Percentiles rank a stretch among this genome's conserved stretches.
These are phyloP conservation scores for Penicillium sclerotiorum DNA, from an alignment of 2,329 filamentous ascomycete genomes.

Conservation along the genomic window DNA sequence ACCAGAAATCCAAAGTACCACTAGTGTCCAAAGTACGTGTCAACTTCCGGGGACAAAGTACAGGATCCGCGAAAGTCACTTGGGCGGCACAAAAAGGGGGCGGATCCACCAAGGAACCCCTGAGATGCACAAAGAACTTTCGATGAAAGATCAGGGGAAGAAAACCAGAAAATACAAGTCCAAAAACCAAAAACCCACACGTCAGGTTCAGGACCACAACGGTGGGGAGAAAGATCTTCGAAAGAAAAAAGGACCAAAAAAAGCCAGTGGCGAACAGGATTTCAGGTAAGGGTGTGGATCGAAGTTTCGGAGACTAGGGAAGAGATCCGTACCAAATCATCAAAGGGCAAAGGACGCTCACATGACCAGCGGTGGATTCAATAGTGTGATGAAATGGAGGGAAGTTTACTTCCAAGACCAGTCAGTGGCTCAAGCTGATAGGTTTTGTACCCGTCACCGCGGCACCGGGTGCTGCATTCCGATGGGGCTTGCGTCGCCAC, in stretches of 20 bases:
- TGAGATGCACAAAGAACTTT: conserved; percentile 1
- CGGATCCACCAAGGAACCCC: not conserved
- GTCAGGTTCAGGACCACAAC: not conserved
- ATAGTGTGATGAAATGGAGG: conserved; percentile 25
- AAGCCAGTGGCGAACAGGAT: not conserved
- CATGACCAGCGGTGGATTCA: conserved; percentile 24
- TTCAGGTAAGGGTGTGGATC: conserved; percentile 2
- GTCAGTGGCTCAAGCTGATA: conserved; percentile 7
- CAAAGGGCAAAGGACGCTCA: conserved; percentile 18
- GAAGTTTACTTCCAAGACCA: conserved; percentile 12
- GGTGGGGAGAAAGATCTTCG: not conserved
- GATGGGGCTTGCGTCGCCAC: conserved; percentile 27
- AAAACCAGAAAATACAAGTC: not conserved
- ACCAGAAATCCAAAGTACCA: conserved; percentile 20
- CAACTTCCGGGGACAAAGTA: conserved; percentile 10
- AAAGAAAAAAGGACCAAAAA: not conserved
- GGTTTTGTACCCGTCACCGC: conserved; percentile 37
- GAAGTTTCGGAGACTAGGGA: not conserved
- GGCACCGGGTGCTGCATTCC: conserved; percentile 40
- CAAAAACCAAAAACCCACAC: not conserved
- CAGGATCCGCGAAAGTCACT: not conserved
- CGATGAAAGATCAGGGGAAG: not conserved
- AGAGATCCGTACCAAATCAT: no score
- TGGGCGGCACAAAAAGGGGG: not conserved
- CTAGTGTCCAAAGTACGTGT: conserved; percentile 17